phyloP scores from a whole-genome alignment of 2,329 filamentous ascomycete genomes.

The Neonectria coccinea region DNA sequence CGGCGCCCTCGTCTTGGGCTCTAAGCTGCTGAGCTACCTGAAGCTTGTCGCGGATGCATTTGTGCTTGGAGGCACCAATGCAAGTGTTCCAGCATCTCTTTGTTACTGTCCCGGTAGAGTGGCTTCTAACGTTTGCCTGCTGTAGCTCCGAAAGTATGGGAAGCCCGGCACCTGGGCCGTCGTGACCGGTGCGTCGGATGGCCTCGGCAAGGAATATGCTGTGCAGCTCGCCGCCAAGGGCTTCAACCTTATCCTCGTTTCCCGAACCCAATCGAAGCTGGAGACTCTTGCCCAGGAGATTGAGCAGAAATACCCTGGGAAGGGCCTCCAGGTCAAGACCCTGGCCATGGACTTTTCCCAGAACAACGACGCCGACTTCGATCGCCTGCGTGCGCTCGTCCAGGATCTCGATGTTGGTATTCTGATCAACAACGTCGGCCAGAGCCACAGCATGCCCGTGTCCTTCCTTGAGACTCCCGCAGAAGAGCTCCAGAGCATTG shows the following conservation, averaged over 20 bases:
- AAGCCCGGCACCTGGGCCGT: conserved; percentile 94
- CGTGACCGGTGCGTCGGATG: conserved; percentile 94
- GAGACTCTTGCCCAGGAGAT: conserved; percentile 81
- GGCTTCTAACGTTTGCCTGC: neutral
- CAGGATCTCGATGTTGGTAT: conserved; percentile 84
- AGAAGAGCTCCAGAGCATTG: conserved; percentile 87
- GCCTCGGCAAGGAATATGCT: conserved; percentile 96
- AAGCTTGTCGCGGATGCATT: conserved; percentile 76
- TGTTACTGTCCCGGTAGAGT: neutral
- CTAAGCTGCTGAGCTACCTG: conserved; percentile 68
- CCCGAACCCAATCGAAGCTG: conserved; percentile 94
- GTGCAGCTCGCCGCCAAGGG: conserved; percentile 89
- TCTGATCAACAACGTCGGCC: conserved; percentile 96
- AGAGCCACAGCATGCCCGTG: conserved; percentile 92
- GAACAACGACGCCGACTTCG: conserved; percentile 84
- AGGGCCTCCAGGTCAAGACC: conserved; percentile 76
- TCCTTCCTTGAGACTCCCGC: conserved; percentile 84
- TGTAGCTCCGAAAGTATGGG: conserved; percentile 87
- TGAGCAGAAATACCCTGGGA: conserved; percentile 72
- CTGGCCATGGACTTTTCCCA: conserved; percentile 92
- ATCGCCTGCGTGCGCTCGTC: conserved; percentile 75
- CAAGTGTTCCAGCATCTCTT: conserved; percentile 51
- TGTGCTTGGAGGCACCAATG: conserved; percentile 72
- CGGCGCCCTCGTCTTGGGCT: conserved; percentile 70
- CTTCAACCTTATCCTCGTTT: conserved; percentile 95